These are phyloP conservation scores for Penicillium hesseltinei DNA, from an alignment of 2,329 filamentous ascomycete genomes.

Conservation along the genomic window DNA sequence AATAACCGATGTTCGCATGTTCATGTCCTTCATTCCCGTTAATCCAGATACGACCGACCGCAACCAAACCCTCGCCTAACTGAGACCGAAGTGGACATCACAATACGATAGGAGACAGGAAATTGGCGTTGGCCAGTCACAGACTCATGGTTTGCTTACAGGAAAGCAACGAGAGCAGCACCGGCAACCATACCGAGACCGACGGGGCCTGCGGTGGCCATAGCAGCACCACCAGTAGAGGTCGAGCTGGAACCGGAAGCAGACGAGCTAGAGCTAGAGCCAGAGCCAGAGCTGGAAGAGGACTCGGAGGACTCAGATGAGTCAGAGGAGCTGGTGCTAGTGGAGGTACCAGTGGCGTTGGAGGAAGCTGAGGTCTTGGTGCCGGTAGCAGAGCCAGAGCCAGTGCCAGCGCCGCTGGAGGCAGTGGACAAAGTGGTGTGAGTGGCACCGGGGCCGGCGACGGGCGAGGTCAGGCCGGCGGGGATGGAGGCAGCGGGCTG, in stretches of 20 bases:
- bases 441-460: slow-evolving; percentile 26
- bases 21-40: slow-evolving; percentile 20
- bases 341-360: slow-evolving; percentile 18
- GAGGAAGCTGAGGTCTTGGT: slow-evolving; percentile 20
- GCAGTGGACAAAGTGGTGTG: slow-evolving; percentile 25
- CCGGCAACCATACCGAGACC: slow-evolving; percentile 43
- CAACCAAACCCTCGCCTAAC: background rate
- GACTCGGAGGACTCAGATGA: background rate
- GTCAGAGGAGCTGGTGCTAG: slow-evolving; percentile 5
- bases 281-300: slow-evolving; percentile 7
- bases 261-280: slow-evolving; percentile 8
- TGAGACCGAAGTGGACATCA: background rate
- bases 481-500: slow-evolving; percentile 43
- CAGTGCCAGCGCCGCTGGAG: slow-evolving; percentile 19
- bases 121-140: background rate
- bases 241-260: slow-evolving; percentile 17
- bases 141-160: slow-evolving; percentile 30
- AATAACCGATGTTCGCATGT: slow-evolving; percentile 17
- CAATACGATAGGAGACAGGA: background rate
- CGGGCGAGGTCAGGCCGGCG: slow-evolving; percentile 37
- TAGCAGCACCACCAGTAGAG: slow-evolving; percentile 33
- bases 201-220: slow-evolving; percentile 39
- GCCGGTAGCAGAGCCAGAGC: slow-evolving; percentile 12
- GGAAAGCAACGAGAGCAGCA: slow-evolving; percentile 43
- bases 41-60: background rate